Conservation (phyloP, 352 stramenopile genomes). For the Nothophytophthora sp. region DNA sequence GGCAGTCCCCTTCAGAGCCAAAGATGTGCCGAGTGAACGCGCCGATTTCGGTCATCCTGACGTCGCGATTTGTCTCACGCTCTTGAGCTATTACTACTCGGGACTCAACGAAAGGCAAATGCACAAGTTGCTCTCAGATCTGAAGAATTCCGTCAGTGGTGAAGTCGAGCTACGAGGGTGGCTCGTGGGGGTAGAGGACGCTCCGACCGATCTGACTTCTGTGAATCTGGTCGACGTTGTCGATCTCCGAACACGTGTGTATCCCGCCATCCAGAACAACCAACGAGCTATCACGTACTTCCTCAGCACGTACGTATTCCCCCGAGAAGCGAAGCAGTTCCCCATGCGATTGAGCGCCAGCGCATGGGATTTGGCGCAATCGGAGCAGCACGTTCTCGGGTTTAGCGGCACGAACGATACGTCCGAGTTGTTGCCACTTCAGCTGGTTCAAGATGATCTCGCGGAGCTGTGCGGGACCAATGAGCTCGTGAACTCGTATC, state of each 20-base stretch:
- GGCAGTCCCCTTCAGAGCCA: conserved; percentile 66
- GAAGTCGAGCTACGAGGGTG: conserved; percentile 19
- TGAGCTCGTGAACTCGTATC: conserved; percentile 5
- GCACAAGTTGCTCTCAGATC: conserved; percentile 9
- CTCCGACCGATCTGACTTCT: conserved; percentile 11
- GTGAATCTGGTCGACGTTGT: conserved; percentile 62
- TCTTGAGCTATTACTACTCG: conserved; percentile 71
- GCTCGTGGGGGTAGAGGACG: conserved; percentile 7
- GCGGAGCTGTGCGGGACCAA: conserved; percentile 48
- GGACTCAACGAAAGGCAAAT: conserved; percentile 48
- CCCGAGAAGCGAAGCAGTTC: conserved; percentile 60
- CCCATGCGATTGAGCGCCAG: conserved; percentile 41
- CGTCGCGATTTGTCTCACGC: conserved; percentile 56
- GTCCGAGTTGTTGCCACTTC: conserved; percentile 46
- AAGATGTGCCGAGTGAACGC: conserved; percentile 56
- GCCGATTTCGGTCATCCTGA: conserved; percentile 79
- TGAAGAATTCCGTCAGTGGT: conserved; percentile 11
- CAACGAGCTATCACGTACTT: conserved; percentile 70
- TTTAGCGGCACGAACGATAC: conserved; percentile 85
- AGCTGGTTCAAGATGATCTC: conserved; percentile 36
- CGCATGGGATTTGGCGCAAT: conserved; percentile 50
- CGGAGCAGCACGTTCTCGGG: conserved; percentile 28
- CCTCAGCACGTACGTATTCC: conserved; percentile 60
- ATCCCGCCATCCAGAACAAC: conserved; percentile 31
- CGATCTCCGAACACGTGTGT: conserved; percentile 43